phyloP scores from a whole-genome alignment of 495 filamentous ascomycete genomes.

The Neurospora sp. region DNA sequence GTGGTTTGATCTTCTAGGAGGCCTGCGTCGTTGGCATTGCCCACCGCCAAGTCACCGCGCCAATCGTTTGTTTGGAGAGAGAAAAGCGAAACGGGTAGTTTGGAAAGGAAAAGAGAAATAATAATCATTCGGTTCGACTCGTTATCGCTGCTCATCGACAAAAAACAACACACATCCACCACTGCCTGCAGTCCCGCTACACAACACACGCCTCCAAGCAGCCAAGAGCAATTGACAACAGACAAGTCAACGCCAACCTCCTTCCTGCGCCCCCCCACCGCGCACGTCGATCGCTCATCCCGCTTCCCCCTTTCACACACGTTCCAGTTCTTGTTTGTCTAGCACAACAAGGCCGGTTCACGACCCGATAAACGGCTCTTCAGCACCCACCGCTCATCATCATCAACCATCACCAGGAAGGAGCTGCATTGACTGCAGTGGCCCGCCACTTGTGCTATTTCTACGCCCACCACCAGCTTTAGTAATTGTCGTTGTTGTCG shows the following conservation, averaged over 20 bases:
- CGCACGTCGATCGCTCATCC: conserved; percentile 22
- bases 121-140: neutral
- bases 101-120: neutral
- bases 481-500: neutral
- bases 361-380: conserved; percentile 10
- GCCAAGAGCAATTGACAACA: neutral
- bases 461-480: neutral
- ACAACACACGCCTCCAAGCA: neutral
- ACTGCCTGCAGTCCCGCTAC: neutral
- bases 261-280: conserved; percentile 17
- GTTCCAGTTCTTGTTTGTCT: conserved; percentile 14
- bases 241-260: conserved; percentile 14
- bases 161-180: neutral
- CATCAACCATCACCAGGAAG: neutral
- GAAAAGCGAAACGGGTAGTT: neutral
- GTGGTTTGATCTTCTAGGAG: neutral
- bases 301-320: neutral
- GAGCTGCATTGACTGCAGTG: conserved; percentile 11
- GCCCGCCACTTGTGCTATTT: conserved; percentile 14
- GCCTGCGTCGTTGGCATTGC: neutral
- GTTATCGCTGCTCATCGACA: neutral
- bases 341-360: conserved; percentile 13
- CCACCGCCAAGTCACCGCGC: neutral
- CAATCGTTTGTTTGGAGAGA: neutral
- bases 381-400: conserved; percentile 8